These are phyloP conservation scores for Xylaria sp. DNA, from an alignment of 2,329 filamentous ascomycete genomes.

Conservation along the genomic window DNA sequence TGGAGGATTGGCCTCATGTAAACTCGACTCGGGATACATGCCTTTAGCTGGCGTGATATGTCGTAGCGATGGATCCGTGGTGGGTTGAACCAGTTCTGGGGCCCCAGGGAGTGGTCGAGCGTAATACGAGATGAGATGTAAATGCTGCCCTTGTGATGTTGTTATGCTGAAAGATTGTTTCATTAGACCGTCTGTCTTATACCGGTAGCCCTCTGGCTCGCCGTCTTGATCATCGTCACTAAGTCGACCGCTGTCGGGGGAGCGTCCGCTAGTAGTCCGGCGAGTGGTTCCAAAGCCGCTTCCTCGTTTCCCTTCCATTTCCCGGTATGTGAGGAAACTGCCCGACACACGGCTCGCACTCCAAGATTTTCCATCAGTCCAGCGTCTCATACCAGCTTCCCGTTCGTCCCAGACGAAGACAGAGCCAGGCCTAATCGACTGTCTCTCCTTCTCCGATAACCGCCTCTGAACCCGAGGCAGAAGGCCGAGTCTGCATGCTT, in stretches of 20 bases:
- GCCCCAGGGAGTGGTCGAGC: slow-evolving; percentile 79
- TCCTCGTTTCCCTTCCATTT: slow-evolving; percentile 98
- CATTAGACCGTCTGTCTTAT: slow-evolving; percentile 97
- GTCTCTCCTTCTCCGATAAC: slow-evolving; percentile 94
- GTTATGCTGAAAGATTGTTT: slow-evolving; percentile 99
- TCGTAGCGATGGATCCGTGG: slow-evolving; percentile 80
- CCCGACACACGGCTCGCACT: slow-evolving; percentile 96
- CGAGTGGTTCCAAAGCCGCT: slow-evolving; percentile 72
- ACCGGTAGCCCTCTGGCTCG: slow-evolving; percentile 90
- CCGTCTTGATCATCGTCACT: slow-evolving; percentile 88
- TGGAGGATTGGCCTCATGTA: slow-evolving; percentile 84
- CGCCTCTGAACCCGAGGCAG: slow-evolving; percentile 91
- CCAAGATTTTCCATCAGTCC: slow-evolving; percentile 99
- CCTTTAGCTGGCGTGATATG: slow-evolving; percentile 89
- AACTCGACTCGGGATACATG: slow-evolving; percentile 96
- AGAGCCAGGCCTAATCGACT: slow-evolving; percentile 94
- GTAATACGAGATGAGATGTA: slow-evolving; percentile 98
- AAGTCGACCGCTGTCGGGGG: slow-evolving; percentile 81
- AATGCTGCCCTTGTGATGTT: slow-evolving; percentile 85
- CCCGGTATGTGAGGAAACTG: slow-evolving; percentile 95
- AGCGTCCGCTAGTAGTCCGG: slow-evolving; percentile 73
- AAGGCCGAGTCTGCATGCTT: slow-evolving; percentile 89
- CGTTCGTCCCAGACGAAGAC: slow-evolving; percentile 99
- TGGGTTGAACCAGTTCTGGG: slow-evolving; percentile 81
- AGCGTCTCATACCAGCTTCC: slow-evolving; percentile 96